A percentile compares a stretch with the other conserved stretches of the same genome.
These are phyloP conservation scores for Diaporthe longicolla DNA, from an alignment of 2,329 filamentous ascomycete species.

Conservation along the genomic window DNA sequence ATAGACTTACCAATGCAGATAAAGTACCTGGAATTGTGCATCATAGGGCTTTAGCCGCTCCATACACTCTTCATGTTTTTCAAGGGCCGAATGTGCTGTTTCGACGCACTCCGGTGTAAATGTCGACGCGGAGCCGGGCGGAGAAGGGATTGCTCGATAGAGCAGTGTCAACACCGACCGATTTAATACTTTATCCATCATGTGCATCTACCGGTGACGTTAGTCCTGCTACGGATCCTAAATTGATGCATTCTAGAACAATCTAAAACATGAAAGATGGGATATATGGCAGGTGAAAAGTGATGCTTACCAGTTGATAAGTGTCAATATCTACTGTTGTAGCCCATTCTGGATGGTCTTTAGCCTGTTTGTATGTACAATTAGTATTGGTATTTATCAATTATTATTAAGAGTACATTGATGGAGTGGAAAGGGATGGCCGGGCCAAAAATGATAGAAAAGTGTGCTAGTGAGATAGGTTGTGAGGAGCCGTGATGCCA, in stretches of 20 bases:
- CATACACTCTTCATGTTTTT: conserved; percentile 21
- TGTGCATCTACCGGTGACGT: not conserved
- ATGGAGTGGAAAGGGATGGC: too few relatives aligned
- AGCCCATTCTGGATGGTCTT: conserved; percentile 9
- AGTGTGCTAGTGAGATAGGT: not conserved
- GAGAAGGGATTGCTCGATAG: conserved; percentile 17
- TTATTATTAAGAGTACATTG: accelerated
- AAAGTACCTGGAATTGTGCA: not conserved
- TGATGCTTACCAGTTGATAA: not conserved
- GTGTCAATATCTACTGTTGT: conserved; percentile 2
- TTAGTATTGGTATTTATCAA: not conserved
- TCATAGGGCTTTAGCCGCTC: conserved; percentile 10
- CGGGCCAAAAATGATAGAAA: not conserved
- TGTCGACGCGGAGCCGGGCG: not conserved
- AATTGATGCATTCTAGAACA: too few relatives aligned
- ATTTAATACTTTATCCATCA: conserved; percentile 13
- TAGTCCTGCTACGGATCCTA: too few relatives aligned
- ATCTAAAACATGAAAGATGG: too few relatives aligned
- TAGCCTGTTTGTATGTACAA: not conserved
- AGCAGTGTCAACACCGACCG: conserved; percentile 4
- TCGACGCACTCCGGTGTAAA: conserved; percentile 15
- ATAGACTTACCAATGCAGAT: conserved; percentile 12
- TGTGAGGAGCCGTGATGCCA: not conserved
- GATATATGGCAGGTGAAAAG: too few relatives aligned
- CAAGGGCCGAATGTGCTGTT: conserved; percentile 15